Evolutionary conservation across 768 basidiomycete species (phyloP), one percentile per base, ranked within the genome.

Genomic region (Amanita rubescens): DNA sequence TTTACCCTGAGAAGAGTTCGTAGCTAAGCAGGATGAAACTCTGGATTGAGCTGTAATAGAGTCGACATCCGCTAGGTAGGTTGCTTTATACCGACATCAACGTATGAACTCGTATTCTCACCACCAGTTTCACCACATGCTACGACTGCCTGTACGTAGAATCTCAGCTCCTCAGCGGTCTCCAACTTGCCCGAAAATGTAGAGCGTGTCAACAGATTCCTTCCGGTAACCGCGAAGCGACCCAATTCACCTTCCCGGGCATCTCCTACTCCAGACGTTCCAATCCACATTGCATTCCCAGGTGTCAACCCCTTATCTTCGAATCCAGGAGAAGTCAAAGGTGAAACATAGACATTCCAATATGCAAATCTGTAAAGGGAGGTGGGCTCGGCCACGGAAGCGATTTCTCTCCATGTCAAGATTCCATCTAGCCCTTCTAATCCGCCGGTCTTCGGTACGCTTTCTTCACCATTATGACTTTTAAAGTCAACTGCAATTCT

Each of bases 381-480:
- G 9, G 17, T 6, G 0, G n/a, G 38, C 6, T 15, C 10, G 7
- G n/a, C 7, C 15, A 17, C 3, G 7, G 2, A 7, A 10, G 4
- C 2, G 3, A 27, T 30, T 46, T 19, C 24, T 46, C 27, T 25
- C 44, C 44, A 46, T n/a, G 44, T 46, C 30, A 46, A 46, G 44
- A 46, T 17, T 10, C 44, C 44, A 8, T 46, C 27, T 30, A 46
- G 27, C 25, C n/a, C 27, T 39, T 39, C 38, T 17, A 39, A 17
- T 39, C 38, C 38, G 2, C 20, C 9, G 10, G 24, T 44, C 20
- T 44, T 44, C 43, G 24, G 10, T 24, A 72, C 74, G 19, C 12
- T 19, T 3, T 42, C 19, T 22, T 42, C 15, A 22, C 17, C 39
- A 12, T 17, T 10, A 30, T 25, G 17, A 30, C 45, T 47, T 17